A percentile compares a stretch with the other conserved stretches of the same genome.
These are phyloP conservation scores for Pythium monospermum DNA, from an alignment of 352 stramenopile species.

Conservation along the genomic window DNA sequence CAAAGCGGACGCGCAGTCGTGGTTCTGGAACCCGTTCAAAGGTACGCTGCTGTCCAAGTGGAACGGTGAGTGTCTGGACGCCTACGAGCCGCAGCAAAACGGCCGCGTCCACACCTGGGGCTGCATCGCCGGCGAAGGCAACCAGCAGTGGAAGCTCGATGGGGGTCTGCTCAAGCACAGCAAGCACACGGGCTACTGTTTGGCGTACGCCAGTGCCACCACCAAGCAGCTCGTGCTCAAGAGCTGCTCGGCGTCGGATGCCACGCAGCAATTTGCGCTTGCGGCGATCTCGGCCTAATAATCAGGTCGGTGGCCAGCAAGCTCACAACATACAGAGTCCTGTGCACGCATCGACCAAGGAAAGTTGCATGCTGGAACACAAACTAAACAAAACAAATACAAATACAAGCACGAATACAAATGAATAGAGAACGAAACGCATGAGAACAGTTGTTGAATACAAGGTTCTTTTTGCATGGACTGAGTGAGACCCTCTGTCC, in stretches of 20 bases:
- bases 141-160: slow-evolving; percentile 28
- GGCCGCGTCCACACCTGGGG: slow-evolving; percentile 20
- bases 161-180: slow-evolving; percentile 12
- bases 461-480: too few relatives aligned
- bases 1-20: slow-evolving; percentile 13
- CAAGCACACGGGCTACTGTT: slow-evolving; percentile 30
- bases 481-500: too few relatives aligned
- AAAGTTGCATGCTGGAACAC: too few relatives aligned
- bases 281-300: background rate
- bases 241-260: slow-evolving; percentile 32
- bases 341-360: too few relatives aligned
- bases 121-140: slow-evolving; percentile 18
- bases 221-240: slow-evolving; percentile 48
- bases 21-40: slow-evolving; percentile 19
- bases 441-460: too few relatives aligned
- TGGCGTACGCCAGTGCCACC: slow-evolving; percentile 40
- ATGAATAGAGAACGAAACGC: too few relatives aligned
- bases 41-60: slow-evolving; percentile 17
- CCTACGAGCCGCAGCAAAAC: slow-evolving; percentile 9
- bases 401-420: too few relatives aligned
- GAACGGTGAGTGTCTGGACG: slow-evolving; percentile 23
- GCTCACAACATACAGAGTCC: too few relatives aligned
- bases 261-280: slow-evolving; percentile 27
- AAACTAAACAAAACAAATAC: too few relatives aligned
- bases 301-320: too few relatives aligned